Percentiles rank a stretch among this genome's conserved stretches.
Evolutionary conservation across 2,329 filamentous ascomycete genomes (phyloP).

Genomic region (Microcyclospora pomicola): DNA sequence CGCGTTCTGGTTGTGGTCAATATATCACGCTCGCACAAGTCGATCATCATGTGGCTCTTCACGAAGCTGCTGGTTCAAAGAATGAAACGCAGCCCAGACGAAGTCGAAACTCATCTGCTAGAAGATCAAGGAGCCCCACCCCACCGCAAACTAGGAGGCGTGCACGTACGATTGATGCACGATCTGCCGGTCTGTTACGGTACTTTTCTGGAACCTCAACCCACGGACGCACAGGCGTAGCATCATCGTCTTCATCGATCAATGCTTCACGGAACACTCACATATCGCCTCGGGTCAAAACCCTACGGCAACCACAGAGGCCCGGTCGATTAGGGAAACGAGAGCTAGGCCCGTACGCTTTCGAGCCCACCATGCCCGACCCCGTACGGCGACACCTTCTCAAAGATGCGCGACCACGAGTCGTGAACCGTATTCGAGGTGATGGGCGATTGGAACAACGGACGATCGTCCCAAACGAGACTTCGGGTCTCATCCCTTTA

Average conservation of each 20-base stretch:
- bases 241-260: too few species aligned
- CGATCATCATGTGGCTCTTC: constrained; percentile 34
- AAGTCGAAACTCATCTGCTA: too few species aligned
- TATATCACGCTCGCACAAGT: constrained; percentile 27
- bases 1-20: constrained; percentile 30
- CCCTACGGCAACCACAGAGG: too few species aligned
- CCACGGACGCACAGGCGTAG: too few species aligned
- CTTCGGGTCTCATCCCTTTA: constrained; percentile 30
- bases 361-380: constrained; percentile 32
- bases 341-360: constrained; percentile 35
- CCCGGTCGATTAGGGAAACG: constrained; percentile 21
- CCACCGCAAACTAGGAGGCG: too few species aligned
- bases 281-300: too few species aligned
- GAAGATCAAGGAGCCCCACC: too few species aligned
- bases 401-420: constrained; percentile 26
- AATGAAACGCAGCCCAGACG: background rate
- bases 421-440: constrained; percentile 27
- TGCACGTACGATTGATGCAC: too few species aligned
- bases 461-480: constrained; percentile 31
- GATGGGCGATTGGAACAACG: constrained; percentile 30
- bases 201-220: too few species aligned
- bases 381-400: constrained; percentile 29
- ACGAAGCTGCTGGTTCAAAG: constrained; percentile 12
- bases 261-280: too few species aligned
- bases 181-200: too few species aligned